Evolutionary conservation across 2,329 filamentous ascomycete species (phyloP), one percentile per base, ranked within the genome.

Genomic region (Aspergillus spinulosporus): DNA sequence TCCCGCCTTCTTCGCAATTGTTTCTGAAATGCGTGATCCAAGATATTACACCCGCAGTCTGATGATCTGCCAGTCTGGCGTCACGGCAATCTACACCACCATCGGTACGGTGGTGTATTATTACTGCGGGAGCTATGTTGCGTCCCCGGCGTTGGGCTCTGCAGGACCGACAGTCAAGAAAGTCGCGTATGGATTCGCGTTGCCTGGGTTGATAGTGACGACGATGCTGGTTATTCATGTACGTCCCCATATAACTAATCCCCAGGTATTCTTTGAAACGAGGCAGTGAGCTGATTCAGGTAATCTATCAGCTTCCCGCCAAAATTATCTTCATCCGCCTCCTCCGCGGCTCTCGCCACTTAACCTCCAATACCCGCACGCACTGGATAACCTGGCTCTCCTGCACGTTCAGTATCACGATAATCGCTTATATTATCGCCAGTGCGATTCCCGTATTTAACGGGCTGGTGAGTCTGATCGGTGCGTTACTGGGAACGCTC

Each of bases 101-200:
- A 69, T 76, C 40, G 70, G 70, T 6, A 61, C 66, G 1, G 72
- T 80, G 1, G 71, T 80, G 0, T 80, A 80, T 63, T 74, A 73
- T 58, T 80, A 68, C 59, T 78, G 76, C 57, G 78, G 79, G 0
- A 74, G 73, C 0, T 77, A 72, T 49, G 75, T 81, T 3, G 72
- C 78, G 0, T 79, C 77, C 0, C 79, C 78, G 0, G 77, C 77
- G 1, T 70, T 81, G 4, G 79, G 77, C 1, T 78, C 76, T 31
- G 78, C 77, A 1, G 78, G 78, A 0, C 5, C 34, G 0, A 46
- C 61, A 0, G 67, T 79, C 49, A 80, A 80, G 68, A 79, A 75
- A 59, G 65, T 79, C 12, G 70, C 68, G 48, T 81, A 80, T 53
- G 78, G 77, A 6, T 60, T 74, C 49, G 71, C 67, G 2, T 54